Percentiles rank a stretch among this genome's conserved stretches.
Conservation (phyloP, 73 alveolate species). For the Uronychia binucleata region DNA sequence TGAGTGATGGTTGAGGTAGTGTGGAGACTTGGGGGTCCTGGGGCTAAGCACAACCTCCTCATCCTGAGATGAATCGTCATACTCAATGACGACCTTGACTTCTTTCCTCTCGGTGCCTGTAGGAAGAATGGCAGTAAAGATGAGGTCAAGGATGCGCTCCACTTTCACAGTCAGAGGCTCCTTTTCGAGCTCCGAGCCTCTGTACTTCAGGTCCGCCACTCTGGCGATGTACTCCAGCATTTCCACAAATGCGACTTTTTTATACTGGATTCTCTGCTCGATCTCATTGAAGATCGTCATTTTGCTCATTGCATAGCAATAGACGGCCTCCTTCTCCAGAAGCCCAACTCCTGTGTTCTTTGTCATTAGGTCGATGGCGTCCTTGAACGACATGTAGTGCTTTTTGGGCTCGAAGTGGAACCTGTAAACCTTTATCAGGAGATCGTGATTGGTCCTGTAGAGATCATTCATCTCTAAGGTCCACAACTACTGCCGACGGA, state of each 20-base stretch:
- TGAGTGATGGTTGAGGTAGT: too few species aligned
- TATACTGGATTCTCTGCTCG: conserved; percentile 22
- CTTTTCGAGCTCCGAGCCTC: conserved; percentile 12
- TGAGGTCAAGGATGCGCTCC: conserved; percentile 35
- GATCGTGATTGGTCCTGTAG: conserved; percentile 37
- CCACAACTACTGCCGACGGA: conserved; percentile 48
- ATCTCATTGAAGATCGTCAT: conserved; percentile 53
- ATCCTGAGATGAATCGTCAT: too few species aligned
- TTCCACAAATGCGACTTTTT: conserved; percentile 39
- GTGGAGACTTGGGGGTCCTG: too few species aligned
- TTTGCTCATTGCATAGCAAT: conserved; percentile 61
- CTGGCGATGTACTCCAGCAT: conserved; percentile 56
- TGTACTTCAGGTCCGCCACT: conserved; percentile 38
- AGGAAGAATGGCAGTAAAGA: conserved; percentile 22
- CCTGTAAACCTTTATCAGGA: conserved; percentile 16
- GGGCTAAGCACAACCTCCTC: too few species aligned
- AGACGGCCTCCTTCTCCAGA: conserved; percentile 56
- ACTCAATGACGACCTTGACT: conserved; percentile 46
- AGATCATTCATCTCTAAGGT: conserved; percentile 61
- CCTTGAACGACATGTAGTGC: conserved; percentile 43
- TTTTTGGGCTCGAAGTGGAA: conserved; percentile 48
- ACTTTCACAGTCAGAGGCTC: conserved; percentile 37
- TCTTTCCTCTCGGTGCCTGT: conserved; percentile 47
- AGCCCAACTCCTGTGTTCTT: conserved; percentile 30
- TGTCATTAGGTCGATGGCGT: conserved; percentile 38